A percentile compares a stretch with the other conserved stretches of the same genome.
Evolutionary conservation across 2,329 filamentous ascomycete genomes (phyloP).

Genomic region (Hymenoscyphus occultus): DNA sequence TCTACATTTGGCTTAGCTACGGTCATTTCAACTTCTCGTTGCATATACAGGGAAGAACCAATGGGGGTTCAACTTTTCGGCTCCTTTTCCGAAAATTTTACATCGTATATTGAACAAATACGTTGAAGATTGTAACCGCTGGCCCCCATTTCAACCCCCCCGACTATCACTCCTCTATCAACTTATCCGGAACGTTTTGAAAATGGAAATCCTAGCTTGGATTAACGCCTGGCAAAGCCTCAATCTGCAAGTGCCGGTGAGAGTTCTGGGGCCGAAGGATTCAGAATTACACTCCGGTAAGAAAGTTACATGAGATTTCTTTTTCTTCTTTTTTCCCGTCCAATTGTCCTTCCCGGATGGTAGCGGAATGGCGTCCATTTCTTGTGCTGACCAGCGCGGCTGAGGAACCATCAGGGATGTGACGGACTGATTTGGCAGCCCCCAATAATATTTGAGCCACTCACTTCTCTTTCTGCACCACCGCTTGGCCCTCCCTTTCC

Average conservation of each 20-base stretch:
- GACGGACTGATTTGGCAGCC: neutral
- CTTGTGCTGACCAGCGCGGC: neutral
- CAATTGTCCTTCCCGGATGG: neutral
- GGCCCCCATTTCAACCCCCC: neutral
- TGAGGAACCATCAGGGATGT: neutral
- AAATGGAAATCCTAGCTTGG: neutral
- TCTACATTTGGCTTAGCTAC: neutral
- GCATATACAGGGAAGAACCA: neutral
- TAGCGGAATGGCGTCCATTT: conserved; percentile 1
- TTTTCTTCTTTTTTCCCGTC: neutral
- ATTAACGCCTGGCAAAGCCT: neutral
- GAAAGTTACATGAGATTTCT: neutral
- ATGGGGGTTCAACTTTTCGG: neutral
- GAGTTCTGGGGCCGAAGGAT: neutral
- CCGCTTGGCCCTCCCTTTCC: neutral
- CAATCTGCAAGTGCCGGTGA: neutral
- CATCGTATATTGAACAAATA: neutral
- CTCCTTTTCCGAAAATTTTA: neutral
- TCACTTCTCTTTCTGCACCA: neutral
- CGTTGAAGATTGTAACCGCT: neutral
- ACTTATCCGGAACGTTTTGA: neutral
- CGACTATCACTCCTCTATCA: neutral
- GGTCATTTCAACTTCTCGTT: neutral
- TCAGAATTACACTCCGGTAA: neutral
- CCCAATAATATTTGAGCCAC: neutral